Conservation (phyloP, 2,329 filamentous ascomycete species). For the Phialophora tarda region DNA sequence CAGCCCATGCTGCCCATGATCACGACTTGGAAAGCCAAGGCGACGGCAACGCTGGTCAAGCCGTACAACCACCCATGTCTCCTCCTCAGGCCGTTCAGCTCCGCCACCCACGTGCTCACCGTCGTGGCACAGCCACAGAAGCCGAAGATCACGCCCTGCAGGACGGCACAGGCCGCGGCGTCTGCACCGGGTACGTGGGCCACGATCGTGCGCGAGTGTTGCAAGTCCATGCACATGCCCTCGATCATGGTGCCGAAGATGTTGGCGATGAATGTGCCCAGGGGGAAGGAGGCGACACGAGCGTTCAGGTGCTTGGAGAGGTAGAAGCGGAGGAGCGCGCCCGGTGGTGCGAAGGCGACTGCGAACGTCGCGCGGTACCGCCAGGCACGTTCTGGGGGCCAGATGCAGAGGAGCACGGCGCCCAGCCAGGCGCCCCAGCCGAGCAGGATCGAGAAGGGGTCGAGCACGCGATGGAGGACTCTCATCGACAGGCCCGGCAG, state of each 20-base stretch:
- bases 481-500: slow-evolving; percentile 64
- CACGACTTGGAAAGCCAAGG: slow-evolving; percentile 65
- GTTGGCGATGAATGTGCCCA: slow-evolving; percentile 82
- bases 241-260: slow-evolving; percentile 72
- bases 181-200: not conserved
- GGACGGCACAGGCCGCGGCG: slow-evolving; percentile 62
- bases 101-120: slow-evolving; percentile 67
- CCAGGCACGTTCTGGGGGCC: slow-evolving; percentile 70
- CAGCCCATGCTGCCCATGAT: slow-evolving; percentile 78
- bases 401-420: slow-evolving; percentile 68
- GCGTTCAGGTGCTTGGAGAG: slow-evolving; percentile 70
- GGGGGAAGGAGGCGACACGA: slow-evolving; percentile 67
- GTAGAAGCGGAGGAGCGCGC: slow-evolving; percentile 74
- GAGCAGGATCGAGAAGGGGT: slow-evolving; percentile 65
- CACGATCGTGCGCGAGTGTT: slow-evolving; percentile 53
- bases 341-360: slow-evolving; percentile 76
- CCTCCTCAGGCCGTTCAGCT: slow-evolving; percentile 58
- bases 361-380: slow-evolving; percentile 72
- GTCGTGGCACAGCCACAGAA: slow-evolving; percentile 70
- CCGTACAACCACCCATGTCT: slow-evolving; percentile 72
- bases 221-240: slow-evolving; percentile 75
- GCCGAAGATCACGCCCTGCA: slow-evolving; percentile 67
- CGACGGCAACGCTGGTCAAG: slow-evolving; percentile 62
- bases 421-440: slow-evolving; percentile 74
- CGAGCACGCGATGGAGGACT: slow-evolving; percentile 63